phyloP scores from a whole-genome alignment of 345 rosid genomes.

The Physaria fendleri region DNA sequence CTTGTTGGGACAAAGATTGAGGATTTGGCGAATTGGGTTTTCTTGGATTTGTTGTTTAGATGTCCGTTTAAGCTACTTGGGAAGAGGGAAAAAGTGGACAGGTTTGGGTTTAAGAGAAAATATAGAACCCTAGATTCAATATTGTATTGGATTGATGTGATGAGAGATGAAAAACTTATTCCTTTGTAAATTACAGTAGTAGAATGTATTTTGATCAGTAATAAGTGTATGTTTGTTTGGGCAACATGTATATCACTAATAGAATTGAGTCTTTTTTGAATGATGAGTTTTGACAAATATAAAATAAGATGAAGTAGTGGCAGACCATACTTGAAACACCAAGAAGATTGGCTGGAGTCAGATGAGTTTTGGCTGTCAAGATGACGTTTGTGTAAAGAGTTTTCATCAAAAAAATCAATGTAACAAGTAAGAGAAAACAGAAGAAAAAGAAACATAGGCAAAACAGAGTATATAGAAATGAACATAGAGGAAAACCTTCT shows the following conservation, averaged over 20 bases:
- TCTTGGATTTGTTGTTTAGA: conserved; percentile 68
- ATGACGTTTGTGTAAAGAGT: conserved; percentile 2
- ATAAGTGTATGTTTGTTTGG: not conserved
- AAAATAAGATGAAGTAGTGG: conserved; percentile 21
- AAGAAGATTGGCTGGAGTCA: no score
- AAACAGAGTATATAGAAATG: no score
- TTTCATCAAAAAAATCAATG: not conserved
- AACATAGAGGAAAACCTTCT: no score
- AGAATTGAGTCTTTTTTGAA: not conserved
- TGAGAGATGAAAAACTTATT: conserved; percentile 60
- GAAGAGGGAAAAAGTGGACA: conserved; percentile 54
- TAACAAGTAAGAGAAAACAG: not conserved
- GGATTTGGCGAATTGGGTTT: conserved; percentile 79
- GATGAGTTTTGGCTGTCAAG: conserved; percentile 12
- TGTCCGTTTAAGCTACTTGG: conserved; percentile 65
- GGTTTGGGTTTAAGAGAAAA: conserved; percentile 55
- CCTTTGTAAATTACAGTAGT: conserved; percentile 25
- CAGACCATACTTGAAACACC: conserved; percentile 15
- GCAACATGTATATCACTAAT: not conserved
- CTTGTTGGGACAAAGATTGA: conserved; percentile 48
- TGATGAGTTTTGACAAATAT: not conserved
- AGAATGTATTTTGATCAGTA: not conserved
- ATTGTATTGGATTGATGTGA: conserved; percentile 66
- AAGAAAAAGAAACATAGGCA: no score
- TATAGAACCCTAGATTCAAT: conserved; percentile 54